Conservation (phyloP, 2,329 filamentous ascomycete genomes). For the Aspergillus ruber region DNA sequence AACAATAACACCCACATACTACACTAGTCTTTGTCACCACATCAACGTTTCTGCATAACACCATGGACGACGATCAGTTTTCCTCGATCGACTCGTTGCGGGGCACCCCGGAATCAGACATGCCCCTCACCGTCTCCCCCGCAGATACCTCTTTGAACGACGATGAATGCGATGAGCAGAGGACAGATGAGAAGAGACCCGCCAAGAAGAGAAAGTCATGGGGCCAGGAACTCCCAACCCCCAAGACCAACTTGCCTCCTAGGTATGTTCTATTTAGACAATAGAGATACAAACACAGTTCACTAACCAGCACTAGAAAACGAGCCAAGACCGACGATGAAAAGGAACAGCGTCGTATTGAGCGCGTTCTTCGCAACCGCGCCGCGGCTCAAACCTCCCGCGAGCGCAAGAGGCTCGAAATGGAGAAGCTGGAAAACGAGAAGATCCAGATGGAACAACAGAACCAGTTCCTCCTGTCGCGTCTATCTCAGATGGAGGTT, state of each 20-base stretch:
- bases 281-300: background rate
- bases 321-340: slow-evolving; percentile 98
- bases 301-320: slow-evolving; percentile 54
- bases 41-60: background rate
- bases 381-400: slow-evolving; percentile 93
- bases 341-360: slow-evolving; percentile 95
- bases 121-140: slow-evolving; percentile 36
- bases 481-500: slow-evolving; percentile 55
- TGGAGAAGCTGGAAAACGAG: slow-evolving; percentile 70
- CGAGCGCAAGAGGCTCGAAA: slow-evolving; percentile 83
- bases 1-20: slow-evolving; percentile 1
- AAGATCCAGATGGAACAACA: slow-evolving; percentile 61
- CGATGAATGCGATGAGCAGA: slow-evolving; percentile 17
- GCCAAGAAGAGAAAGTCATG: slow-evolving; percentile 96
- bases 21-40: slow-evolving; percentile 1
- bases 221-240: slow-evolving; percentile 93
- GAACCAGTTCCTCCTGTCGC: slow-evolving; percentile 63
- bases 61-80: slow-evolving; percentile 27
- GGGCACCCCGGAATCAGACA: slow-evolving; percentile 24
- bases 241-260: slow-evolving; percentile 91
- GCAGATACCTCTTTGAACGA: slow-evolving; percentile 31
- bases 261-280: slow-evolving; percentile 52
- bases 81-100: slow-evolving; percentile 27
- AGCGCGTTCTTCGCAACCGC: slow-evolving; percentile 93
- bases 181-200: slow-evolving; percentile 59